These are phyloP conservation scores for Amphicarpaea edgeworthii DNA, from an alignment of 306 rosid genomes.

Conservation along the genomic window DNA sequence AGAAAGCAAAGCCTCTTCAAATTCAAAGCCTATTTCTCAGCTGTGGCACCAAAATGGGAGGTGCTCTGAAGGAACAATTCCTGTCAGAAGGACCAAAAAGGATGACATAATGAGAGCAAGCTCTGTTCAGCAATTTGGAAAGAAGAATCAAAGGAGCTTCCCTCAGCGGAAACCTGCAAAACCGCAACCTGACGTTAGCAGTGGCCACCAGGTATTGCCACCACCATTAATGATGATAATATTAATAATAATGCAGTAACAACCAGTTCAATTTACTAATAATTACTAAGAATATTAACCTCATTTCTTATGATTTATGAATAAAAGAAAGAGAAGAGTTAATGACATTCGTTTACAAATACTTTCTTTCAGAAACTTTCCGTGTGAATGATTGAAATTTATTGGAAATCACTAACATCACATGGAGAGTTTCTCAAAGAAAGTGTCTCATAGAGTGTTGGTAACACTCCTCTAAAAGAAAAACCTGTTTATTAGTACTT, in stretches of 20 bases:
- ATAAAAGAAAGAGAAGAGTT: not conserved
- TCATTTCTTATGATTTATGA: conserved; percentile 31
- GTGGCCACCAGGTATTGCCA: conserved; percentile 64
- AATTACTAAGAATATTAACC: not conserved
- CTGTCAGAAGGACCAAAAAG: conserved; percentile 59
- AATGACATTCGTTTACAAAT: no score
- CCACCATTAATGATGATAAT: conserved; percentile 28
- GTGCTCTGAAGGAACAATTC: conserved; percentile 66
- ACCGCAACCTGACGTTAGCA: conserved; percentile 57
- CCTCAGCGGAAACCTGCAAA: conserved; percentile 59
- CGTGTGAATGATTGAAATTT: no score
- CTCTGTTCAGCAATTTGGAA: conserved; percentile 59
- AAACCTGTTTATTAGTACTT: not conserved
- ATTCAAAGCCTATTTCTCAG: conserved; percentile 53
- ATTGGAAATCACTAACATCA: no score
- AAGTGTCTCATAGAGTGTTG: no score
- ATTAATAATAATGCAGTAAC: conserved; percentile 16
- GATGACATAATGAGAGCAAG: conserved; percentile 61
- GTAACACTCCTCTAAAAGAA: no score
- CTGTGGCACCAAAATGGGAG: conserved; percentile 61
- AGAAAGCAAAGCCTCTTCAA: conserved; percentile 54
- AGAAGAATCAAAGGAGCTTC: conserved; percentile 51
- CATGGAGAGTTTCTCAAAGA: no score
- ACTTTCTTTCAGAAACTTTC: no score
- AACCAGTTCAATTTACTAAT: conserved; percentile 6